A percentile compares a stretch with the other conserved stretches of the same genome.
Evolutionary conservation across 192 early-diverging fungal species (phyloP).

Genomic region (Backusella morwellensis): DNA sequence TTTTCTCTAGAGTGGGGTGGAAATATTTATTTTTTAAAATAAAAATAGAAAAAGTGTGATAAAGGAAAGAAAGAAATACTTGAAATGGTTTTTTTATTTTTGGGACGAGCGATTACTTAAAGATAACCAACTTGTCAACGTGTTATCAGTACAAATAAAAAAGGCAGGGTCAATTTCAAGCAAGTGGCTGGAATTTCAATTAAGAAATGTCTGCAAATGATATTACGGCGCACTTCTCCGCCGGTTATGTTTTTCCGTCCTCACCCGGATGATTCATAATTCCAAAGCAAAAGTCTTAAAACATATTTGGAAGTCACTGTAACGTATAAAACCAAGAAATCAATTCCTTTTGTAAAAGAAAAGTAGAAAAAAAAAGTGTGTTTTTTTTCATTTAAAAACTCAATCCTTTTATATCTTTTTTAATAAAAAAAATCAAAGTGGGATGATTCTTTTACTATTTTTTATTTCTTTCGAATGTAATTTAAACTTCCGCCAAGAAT

Average conservation of each 20-base stretch:
- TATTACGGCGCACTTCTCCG: not conserved
- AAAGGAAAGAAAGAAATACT: slow-evolving; percentile 2
- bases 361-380: not conserved
- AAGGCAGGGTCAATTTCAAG: not conserved
- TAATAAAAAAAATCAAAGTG: not conserved
- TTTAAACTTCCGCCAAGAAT: not conserved
- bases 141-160: slow-evolving; percentile 1
- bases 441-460: slow-evolving; percentile 1
- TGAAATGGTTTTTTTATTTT: not conserved
- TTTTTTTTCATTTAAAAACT: not conserved
- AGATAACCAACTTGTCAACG: not conserved
- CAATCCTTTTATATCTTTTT: not conserved
- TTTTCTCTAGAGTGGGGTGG: not conserved
- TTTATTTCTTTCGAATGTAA: not conserved
- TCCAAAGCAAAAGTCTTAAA: not conserved
- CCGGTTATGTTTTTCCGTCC: not conserved
- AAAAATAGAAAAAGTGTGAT: not conserved
- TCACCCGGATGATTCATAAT: slow-evolving; percentile 17
- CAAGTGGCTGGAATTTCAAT: slow-evolving; percentile 6
- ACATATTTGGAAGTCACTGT: not conserved
- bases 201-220: not conserved
- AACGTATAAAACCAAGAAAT: not conserved
- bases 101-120: not conserved
- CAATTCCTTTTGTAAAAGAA: not conserved
- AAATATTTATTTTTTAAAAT: slow-evolving; percentile 3